phyloP scores from a whole-genome alignment of 2,329 filamentous ascomycete species.

The Plenodomus tracheiphilus region DNA sequence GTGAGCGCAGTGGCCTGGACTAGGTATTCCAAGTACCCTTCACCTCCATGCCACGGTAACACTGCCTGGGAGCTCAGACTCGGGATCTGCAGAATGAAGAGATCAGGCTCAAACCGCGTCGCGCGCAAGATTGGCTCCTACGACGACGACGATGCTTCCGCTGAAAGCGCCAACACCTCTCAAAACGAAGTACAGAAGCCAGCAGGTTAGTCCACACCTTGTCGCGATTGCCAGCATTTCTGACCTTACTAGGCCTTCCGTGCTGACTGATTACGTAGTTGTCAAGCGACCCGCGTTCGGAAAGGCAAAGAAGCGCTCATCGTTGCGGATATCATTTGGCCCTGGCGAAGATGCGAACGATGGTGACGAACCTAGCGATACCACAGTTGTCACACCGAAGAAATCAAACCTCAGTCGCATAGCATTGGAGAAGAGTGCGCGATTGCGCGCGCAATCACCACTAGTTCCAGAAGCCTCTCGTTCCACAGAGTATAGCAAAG shows the following conservation, averaged over 20 bases:
- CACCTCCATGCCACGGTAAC: not conserved
- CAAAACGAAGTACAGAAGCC: constrained; percentile 34
- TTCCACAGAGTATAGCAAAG: constrained; percentile 72
- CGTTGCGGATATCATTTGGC: constrained; percentile 77
- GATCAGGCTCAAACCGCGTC: constrained; percentile 64
- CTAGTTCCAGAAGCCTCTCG: constrained; percentile 56
- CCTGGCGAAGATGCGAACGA: constrained; percentile 58
- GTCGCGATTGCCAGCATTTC: constrained; percentile 29
- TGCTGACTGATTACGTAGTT: constrained; percentile 52
- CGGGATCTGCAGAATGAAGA: constrained; percentile 53
- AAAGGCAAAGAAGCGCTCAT: constrained; percentile 71
- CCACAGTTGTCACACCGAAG: constrained; percentile 63
- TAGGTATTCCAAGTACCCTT: not conserved
- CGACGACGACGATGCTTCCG: constrained; percentile 59
- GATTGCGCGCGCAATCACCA: constrained; percentile 58
- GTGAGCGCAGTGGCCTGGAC: constrained; percentile 10
- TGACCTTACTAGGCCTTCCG: constrained; percentile 41
- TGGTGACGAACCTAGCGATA: constrained; percentile 53
- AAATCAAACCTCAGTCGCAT: constrained; percentile 65
- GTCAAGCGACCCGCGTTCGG: constrained; percentile 56
- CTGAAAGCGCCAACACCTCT: constrained; percentile 34
- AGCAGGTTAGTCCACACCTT: constrained; percentile 46
- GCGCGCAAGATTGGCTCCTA: constrained; percentile 77
- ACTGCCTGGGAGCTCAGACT: not conserved
- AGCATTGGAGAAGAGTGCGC: constrained; percentile 68